Percentiles rank a stretch among this genome's conserved stretches.
Conservation (phyloP, 352 stramenopile genomes). For the Hyaloperonospora arabidopsidis region DNA sequence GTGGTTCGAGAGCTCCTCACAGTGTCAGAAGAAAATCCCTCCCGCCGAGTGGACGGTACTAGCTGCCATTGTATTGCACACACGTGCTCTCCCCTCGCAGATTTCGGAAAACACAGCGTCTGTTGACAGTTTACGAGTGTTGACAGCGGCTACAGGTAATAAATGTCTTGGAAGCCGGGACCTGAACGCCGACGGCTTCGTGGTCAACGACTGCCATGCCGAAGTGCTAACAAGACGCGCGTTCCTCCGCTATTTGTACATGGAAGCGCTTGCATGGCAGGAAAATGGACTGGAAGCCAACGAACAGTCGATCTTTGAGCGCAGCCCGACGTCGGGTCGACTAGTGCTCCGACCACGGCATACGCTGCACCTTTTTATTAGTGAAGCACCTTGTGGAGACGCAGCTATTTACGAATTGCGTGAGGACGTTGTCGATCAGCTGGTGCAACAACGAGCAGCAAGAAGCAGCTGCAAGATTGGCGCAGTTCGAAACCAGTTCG, state of each 20-base stretch:
- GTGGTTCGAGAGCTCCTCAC: slow-evolving; percentile 46
- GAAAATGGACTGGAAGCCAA: slow-evolving; percentile 13
- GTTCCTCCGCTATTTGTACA: slow-evolving; percentile 81
- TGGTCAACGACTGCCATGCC: slow-evolving; percentile 91
- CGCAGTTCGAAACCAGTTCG: slow-evolving; percentile 6
- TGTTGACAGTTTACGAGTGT: slow-evolving; percentile 30
- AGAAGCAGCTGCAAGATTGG: neutral
- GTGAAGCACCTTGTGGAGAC: slow-evolving; percentile 89
- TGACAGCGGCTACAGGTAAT: slow-evolving; percentile 56
- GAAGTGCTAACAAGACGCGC: slow-evolving; percentile 86
- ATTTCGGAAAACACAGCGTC: neutral
- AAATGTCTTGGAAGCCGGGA: slow-evolving; percentile 74
- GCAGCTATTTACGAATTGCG: slow-evolving; percentile 88
- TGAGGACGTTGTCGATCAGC: slow-evolving; percentile 54
- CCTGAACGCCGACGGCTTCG: slow-evolving; percentile 56
- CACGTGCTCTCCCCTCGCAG: neutral
- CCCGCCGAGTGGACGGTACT: slow-evolving; percentile 55
- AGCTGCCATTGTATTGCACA: slow-evolving; percentile 41
- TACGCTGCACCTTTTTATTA: slow-evolving; percentile 88
- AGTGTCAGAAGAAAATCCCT: slow-evolving; percentile 58
- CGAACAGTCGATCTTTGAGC: slow-evolving; percentile 43
- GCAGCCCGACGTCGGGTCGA: slow-evolving; percentile 22
- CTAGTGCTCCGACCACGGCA: slow-evolving; percentile 48
- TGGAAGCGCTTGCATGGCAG: slow-evolving; percentile 50
- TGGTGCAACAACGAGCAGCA: slow-evolving; percentile 37